phyloP scores from a whole-genome alignment of 2,329 filamentous ascomycete species.

The Cordyceps pruinosa region DNA sequence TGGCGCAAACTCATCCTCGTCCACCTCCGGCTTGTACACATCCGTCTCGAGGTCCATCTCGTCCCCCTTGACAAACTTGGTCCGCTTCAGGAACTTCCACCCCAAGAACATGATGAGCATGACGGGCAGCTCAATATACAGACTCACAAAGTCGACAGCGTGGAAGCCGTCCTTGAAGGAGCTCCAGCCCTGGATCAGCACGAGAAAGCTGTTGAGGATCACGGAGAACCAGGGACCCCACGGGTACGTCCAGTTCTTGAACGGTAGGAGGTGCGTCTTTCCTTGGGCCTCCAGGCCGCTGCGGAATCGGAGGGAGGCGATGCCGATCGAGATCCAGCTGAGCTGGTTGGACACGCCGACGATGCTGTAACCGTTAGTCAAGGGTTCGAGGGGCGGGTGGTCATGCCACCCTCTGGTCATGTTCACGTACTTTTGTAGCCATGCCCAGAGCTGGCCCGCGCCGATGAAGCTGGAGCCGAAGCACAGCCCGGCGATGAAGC shows the following conservation, averaged over 20 bases:
- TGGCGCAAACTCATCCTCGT: slow-evolving; percentile 12
- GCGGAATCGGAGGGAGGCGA: slow-evolving; percentile 60
- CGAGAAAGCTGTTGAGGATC: slow-evolving; percentile 50
- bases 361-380: slow-evolving; percentile 30
- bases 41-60: slow-evolving; percentile 60
- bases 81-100: slow-evolving; percentile 66
- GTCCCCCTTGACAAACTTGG: slow-evolving; percentile 46
- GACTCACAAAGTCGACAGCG: slow-evolving; percentile 54
- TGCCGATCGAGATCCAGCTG: slow-evolving; percentile 57
- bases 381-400: background rate
- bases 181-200: slow-evolving; percentile 58
- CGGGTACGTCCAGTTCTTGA: slow-evolving; percentile 62
- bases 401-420: background rate
- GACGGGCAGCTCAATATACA: slow-evolving; percentile 55
- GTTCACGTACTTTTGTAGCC: slow-evolving; percentile 53
- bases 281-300: slow-evolving; percentile 48
- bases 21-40: slow-evolving; percentile 42
- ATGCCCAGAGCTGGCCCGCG: slow-evolving; percentile 57
- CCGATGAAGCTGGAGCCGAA: slow-evolving; percentile 61
- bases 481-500: slow-evolving; percentile 51
- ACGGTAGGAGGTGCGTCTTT: slow-evolving; percentile 54
- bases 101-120: slow-evolving; percentile 57
- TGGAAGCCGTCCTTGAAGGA: slow-evolving; percentile 54
- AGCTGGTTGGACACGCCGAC: slow-evolving; percentile 63
- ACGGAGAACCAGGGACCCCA: slow-evolving; percentile 52